Base-by-base conservation (phyloP, 805 yeast species). In the Metschnikowia colocasiae region DNA sequence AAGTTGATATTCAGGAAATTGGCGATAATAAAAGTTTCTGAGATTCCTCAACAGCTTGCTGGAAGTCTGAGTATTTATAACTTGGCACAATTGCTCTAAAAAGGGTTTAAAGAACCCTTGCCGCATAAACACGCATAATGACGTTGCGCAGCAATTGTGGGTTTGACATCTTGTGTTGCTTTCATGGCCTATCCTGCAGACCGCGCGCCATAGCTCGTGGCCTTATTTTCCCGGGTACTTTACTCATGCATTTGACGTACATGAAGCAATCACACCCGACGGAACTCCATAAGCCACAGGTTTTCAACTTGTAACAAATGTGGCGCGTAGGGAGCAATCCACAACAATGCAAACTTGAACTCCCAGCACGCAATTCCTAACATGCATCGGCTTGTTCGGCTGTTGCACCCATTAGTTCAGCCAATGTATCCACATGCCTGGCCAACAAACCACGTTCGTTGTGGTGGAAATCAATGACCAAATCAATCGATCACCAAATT, bases 91-190 rank as follows among this genome's bases (percentile, higher is more conserved):
- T 32, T 15, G 13, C 16, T 10, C 19, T 19, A 15, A 4, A 6
- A 15, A 16, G 19, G n/a, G 13, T 19, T 22, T 35, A n/a, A 16
- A 35, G 13, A 13, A 10, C 26, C 26, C 7, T 35, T 8, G 27
- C 26, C 8, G 38, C 38, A 35, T 35, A 19, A 16, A 12, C 19
- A n/a, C 16, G 40, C 30, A 12, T 5, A 23, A 25, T 36, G 30
- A 36, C 40, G 40, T 36, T 19, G 12, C 37, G 25, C 37, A 32
- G 35, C 35, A 33, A 33, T 19, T 19, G 22, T 33, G 36, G n/a
- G 19, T 32, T 32, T 16, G 35, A 12, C 22, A 32, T 6, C 13
- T 16, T 16, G 10, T 32, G 23, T 33, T 33, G 36, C 36, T 18
- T 12, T 7, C 36, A 33, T 16, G 16, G 13, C 3, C 2, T 3